Evolutionary conservation across 2,329 filamentous ascomycete genomes (phyloP).

Genomic region (Talaromyces sp.): DNA sequence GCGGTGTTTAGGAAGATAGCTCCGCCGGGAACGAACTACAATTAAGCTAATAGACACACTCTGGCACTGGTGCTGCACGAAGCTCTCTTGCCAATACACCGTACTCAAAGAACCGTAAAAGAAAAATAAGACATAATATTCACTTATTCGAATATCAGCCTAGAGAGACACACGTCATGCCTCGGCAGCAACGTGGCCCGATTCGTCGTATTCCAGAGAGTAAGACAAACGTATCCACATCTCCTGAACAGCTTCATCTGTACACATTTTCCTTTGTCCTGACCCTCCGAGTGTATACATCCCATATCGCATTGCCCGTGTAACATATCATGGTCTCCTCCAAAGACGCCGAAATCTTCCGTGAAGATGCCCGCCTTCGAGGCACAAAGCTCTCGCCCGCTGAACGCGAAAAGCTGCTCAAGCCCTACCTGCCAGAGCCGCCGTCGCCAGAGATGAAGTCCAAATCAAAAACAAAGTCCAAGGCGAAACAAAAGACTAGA

Average conservation of each 20-base stretch:
- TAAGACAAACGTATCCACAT: conserved; percentile 1
- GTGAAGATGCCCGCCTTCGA: conserved; percentile 38
- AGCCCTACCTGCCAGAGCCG: conserved; percentile 52
- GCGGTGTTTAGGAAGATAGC: background rate
- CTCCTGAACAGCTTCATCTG: conserved; percentile 3
- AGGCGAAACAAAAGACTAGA: background rate
- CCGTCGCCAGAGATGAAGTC: background rate
- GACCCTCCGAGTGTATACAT: background rate
- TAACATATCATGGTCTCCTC: conserved; percentile 30
- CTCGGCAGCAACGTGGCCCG: conserved; percentile 5
- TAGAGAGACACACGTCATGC: background rate
- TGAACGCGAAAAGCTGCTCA: conserved; percentile 51
- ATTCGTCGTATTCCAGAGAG: background rate
- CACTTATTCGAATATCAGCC: background rate
- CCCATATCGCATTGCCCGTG: background rate
- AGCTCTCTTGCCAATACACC: background rate
- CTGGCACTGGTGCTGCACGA: background rate
- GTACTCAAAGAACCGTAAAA: background rate
- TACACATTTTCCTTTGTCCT: background rate
- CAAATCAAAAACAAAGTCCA: conserved; percentile 2
- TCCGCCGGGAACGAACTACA: background rate
- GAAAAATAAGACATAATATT: too few relatives aligned
- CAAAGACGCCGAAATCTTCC: conserved; percentile 34
- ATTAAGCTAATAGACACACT: background rate
- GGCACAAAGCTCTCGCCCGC: conserved; percentile 41